phyloP scores from a whole-genome alignment of 2,329 filamentous ascomycete species.

The Colletotrichum musae region DNA sequence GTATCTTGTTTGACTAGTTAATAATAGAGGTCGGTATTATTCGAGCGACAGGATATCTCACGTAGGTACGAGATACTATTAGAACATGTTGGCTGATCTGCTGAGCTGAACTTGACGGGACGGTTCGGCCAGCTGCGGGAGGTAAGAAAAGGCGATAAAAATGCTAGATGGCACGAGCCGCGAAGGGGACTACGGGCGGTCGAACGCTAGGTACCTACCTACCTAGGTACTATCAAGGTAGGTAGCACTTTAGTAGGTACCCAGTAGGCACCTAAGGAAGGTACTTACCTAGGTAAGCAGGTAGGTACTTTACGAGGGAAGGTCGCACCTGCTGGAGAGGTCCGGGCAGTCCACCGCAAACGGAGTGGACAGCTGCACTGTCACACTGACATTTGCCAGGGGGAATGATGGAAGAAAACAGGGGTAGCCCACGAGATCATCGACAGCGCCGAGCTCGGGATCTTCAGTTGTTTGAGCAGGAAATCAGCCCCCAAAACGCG shows the following conservation, averaged over 20 bases:
- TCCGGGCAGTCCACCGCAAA: constrained; percentile 15
- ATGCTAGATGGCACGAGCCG: constrained; percentile 31
- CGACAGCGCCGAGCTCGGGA: too few species aligned
- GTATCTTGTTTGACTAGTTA: too few species aligned
- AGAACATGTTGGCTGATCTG: neutral
- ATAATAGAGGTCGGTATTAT: too few species aligned
- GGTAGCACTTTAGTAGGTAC: too few species aligned
- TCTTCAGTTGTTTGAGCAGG: too few species aligned
- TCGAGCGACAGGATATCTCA: too few species aligned
- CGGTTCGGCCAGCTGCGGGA: constrained; percentile 1
- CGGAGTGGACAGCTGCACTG: constrained; percentile 19
- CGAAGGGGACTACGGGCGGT: neutral
- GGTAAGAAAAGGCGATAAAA: constrained; percentile 31
- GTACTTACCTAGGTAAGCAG: too few species aligned
- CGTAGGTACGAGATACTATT: neutral
- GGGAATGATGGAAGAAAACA: too few species aligned
- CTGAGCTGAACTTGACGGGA: constrained; percentile 6
- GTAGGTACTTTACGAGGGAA: too few species aligned
- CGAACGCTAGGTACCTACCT: neutral
- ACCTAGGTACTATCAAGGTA: neutral
- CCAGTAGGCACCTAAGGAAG: too few species aligned
- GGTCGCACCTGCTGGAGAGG: neutral
- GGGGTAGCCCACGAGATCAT: too few species aligned
- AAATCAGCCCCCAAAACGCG: too few species aligned
- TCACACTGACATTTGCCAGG: constrained; percentile 15